Percentiles rank a stretch among this genome's conserved stretches.
Evolutionary conservation across 495 filamentous ascomycete species (phyloP).

Genomic region (Opeltia flavorubescens): DNA sequence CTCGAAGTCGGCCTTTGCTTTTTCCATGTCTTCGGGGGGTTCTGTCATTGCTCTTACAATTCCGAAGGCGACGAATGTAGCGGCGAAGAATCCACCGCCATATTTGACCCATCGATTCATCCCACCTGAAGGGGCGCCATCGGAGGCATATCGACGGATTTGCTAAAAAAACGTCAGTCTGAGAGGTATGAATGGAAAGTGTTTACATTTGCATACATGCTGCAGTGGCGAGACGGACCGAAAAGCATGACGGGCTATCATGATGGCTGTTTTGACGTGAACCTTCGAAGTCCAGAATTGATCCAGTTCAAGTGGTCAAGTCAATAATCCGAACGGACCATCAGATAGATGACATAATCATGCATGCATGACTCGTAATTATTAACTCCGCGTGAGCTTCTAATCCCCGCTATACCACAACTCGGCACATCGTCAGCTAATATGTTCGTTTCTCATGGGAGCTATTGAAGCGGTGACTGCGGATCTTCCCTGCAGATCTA

Average conservation of each 20-base stretch:
- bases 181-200: too few species aligned
- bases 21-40: conserved; percentile 1
- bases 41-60: conserved; percentile 31
- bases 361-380: neutral
- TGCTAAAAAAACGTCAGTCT: conserved; percentile 21
- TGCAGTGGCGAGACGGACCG: conserved; percentile 33
- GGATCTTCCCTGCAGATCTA: neutral
- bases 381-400: neutral
- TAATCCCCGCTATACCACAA: neutral
- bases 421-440: neutral
- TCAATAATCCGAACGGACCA: too few species aligned
- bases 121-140: conserved; percentile 21
- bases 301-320: too few species aligned
- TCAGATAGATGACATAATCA: neutral
- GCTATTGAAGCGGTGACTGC: neutral
- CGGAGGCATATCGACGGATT: conserved; percentile 38
- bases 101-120: neutral
- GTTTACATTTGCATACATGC: conserved; percentile 34
- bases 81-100: conserved; percentile 17
- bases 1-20: conserved; percentile 2
- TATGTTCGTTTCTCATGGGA: neutral
- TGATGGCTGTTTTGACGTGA: conserved; percentile 11
- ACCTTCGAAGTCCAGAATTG: too few species aligned
- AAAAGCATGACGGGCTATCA: conserved; percentile 37
- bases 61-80: conserved; percentile 24